Base-by-base conservation (phyloP, 257 asterid genomes). In the Nicotiana noctiflora region DNA sequence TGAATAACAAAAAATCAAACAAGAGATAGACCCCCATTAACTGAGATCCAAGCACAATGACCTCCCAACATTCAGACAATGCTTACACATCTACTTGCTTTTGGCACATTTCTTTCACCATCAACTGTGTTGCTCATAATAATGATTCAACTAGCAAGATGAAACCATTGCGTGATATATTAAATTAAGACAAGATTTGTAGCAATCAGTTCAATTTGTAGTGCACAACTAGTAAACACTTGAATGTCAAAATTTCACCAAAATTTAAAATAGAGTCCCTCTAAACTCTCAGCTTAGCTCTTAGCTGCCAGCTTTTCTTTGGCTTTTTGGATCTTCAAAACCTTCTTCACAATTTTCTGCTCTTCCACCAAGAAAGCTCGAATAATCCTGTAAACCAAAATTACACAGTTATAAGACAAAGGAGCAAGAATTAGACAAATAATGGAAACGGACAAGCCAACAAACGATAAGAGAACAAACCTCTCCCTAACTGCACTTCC, bases 301-400 rank as follows among this genome's bases (percentile, higher is more conserved):
- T 84, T 86, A 0, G 84, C 56, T 57, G 85, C 66, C 25, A 53
- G 61, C 25, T 84, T 81, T 86, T 86, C 87, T 78, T 86, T 86
- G 70, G 89, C 77, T 68, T 86, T 86, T 79, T 84, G 89, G 57
- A 83, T 84, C 87, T 86, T 86, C 89, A 86, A 61, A n/a, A 86
- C 89, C 79, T 86, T 86, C 85, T 86, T 85, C 79, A 83, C 88
- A 40, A 86, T 86, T 77, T 83, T 86, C 68, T 84, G 87, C 82
- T 86, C 89, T 82, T 86, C 89, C n/a, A 86, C 86, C 82, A 86
- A 79, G 83, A 86, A 86, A 75, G 89, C 86, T n/a, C 88, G 87
- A 31, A 86, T 83, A 25, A 86, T 86, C 82, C 87, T 84, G 83
- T 34, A 81, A 32, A 68, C n/a, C 75, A 55, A 10, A 34, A 70